Evolutionary conservation across 768 basidiomycete species (phyloP).

Genomic region (Pulveroboletus sp.): DNA sequence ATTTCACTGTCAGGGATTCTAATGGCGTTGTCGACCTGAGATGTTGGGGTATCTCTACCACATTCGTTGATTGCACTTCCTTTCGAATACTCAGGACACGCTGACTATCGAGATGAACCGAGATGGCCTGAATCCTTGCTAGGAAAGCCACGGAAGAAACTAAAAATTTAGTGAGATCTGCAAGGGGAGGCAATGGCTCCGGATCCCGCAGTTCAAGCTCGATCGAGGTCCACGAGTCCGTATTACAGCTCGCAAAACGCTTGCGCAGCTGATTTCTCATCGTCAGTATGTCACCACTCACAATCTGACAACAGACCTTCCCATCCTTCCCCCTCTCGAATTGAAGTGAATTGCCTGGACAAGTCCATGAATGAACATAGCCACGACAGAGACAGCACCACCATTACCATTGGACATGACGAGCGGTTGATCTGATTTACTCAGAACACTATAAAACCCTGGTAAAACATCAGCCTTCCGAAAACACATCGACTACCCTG

Average conservation of each 20-base stretch:
- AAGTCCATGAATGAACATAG: not conserved
- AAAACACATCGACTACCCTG: not conserved
- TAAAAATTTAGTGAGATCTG: conserved; percentile 10
- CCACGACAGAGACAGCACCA: not conserved
- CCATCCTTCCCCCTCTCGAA: conserved; percentile 7
- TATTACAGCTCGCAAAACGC: not conserved
- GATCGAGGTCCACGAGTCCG: conserved; percentile 2
- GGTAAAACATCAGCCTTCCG: not conserved
- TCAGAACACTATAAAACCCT: conserved; percentile 19
- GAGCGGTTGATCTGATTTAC: conserved; percentile 13
- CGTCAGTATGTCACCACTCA: not conserved
- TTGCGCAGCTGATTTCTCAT: conserved; percentile 4
- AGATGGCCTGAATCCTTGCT: not conserved
- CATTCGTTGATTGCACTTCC: not conserved
- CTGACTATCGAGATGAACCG: not conserved
- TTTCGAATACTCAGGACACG: conserved; percentile 2
- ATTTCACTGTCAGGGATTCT: not conserved
- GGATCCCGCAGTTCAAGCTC: conserved; percentile 6
- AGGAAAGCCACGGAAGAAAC: conserved; percentile 12
- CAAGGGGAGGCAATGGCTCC: conserved; percentile 4
- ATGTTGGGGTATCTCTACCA: not conserved
- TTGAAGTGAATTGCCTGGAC: conserved; percentile 12
- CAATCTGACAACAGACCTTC: not conserved
- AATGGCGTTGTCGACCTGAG: not conserved
- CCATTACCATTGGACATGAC: conserved; percentile 9